phyloP scores from a whole-genome alignment of 768 basidiomycete genomes.

The Amanita pallidorosea region DNA sequence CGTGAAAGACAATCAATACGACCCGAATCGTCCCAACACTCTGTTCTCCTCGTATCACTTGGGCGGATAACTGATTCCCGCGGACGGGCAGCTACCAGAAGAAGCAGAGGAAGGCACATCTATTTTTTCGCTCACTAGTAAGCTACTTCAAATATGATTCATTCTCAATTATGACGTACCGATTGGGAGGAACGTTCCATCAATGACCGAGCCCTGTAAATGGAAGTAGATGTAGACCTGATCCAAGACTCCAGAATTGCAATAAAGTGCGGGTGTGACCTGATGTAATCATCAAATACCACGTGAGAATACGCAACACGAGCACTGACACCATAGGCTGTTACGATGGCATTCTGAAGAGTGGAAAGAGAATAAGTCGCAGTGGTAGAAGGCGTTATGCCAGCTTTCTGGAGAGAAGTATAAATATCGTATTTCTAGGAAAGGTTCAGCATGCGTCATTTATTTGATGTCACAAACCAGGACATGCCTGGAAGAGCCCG shows the following conservation, averaged over 20 bases:
- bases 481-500: not conserved
- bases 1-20: too few relatives aligned
- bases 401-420: not conserved
- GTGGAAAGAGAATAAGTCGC: not conserved
- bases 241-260: not conserved
- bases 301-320: too few relatives aligned
- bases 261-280: not conserved
- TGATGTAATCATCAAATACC: not conserved
- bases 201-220: conserved; percentile 3
- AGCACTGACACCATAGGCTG: not conserved
- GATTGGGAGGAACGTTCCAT: not conserved
- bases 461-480: not conserved
- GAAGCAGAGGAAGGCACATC: not conserved
- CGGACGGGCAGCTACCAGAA: conserved; percentile 2
- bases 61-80: not conserved
- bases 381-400: conserved; percentile 1
- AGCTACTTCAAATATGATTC: not conserved
- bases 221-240: conserved; percentile 2
- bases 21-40: not conserved
- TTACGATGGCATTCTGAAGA: not conserved
- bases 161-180: not conserved
- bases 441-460: not conserved
- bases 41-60: not conserved
- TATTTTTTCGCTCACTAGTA: not conserved
- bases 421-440: not conserved